A percentile compares a stretch with the other conserved stretches of the same genome.
Evolutionary conservation across 1,284 basidiomycete species (phyloP).

Genomic region (Fomes fomentarius): DNA sequence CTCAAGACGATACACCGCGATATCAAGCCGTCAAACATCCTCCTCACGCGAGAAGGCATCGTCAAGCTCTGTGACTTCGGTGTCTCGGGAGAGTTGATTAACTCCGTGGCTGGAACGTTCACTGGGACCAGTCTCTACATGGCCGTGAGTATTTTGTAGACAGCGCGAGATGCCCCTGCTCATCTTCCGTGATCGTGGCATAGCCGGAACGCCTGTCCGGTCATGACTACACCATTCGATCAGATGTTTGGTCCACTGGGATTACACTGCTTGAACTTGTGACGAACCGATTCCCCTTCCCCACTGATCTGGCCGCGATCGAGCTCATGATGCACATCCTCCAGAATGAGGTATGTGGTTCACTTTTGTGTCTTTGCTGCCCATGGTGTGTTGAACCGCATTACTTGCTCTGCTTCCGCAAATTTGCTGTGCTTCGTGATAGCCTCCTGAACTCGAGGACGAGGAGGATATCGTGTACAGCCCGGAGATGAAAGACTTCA

Average conservation of each 20-base stretch:
- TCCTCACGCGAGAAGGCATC: slow-evolving; percentile 84
- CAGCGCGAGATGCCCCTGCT: slow-evolving; percentile 18
- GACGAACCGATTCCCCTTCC: slow-evolving; percentile 95
- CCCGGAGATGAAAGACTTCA: slow-evolving; percentile 90
- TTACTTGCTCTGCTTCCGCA: slow-evolving; percentile 19
- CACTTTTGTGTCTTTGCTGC: slow-evolving; percentile 9
- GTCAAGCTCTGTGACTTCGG: slow-evolving; percentile 97
- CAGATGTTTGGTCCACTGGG: slow-evolving; percentile 98
- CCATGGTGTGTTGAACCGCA: slow-evolving; percentile 16
- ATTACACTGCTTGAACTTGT: slow-evolving; percentile 93
- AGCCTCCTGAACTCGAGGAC: slow-evolving; percentile 83
- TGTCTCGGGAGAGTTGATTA: slow-evolving; percentile 93
- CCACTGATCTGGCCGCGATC: slow-evolving; percentile 89
- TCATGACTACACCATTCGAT: slow-evolving; percentile 88
- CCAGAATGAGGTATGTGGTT: slow-evolving; percentile 63
- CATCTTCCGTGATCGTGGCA: slow-evolving; percentile 16
- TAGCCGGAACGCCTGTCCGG: slow-evolving; percentile 95
- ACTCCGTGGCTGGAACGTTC: slow-evolving; percentile 92
- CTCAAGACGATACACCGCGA: slow-evolving; percentile 95
- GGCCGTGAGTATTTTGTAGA: slow-evolving; percentile 69
- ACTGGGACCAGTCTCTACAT: slow-evolving; percentile 98
- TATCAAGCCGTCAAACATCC: slow-evolving; percentile 97
- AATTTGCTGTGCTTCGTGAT: slow-evolving; percentile 29
- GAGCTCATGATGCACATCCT: slow-evolving; percentile 95
- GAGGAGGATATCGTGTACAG: slow-evolving; percentile 79